Evolutionary conservation across 371 early-diverging fungal species (phyloP).

Genomic region (Syncephalastrum monosporum): DNA sequence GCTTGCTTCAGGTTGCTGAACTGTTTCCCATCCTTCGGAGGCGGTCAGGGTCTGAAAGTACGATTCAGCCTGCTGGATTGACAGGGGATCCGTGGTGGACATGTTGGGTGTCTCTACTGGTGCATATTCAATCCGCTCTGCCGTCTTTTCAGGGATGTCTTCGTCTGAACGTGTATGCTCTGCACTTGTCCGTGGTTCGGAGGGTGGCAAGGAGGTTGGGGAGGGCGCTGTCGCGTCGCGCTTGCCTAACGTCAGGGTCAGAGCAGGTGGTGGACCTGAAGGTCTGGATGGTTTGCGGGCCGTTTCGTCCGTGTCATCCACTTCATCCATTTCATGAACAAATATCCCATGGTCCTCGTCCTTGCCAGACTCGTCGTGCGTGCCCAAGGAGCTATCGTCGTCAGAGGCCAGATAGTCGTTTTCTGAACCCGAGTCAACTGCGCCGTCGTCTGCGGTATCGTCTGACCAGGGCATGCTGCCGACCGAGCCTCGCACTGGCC

Average conservation of each 20-base stretch:
- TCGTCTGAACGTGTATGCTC: neutral
- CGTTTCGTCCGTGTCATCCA: conserved; percentile 27
- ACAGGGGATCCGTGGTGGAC: conserved; percentile 24
- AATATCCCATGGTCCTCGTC: conserved; percentile 44
- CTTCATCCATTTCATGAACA: conserved; percentile 26
- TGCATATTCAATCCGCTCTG: neutral
- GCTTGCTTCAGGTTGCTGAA: conserved; percentile 23
- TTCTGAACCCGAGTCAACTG: neutral
- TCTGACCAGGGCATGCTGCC: neutral
- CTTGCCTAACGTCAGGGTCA: neutral
- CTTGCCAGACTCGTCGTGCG: too few relatives aligned
- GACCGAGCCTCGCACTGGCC: conserved; percentile 26
- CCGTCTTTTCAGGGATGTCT: neutral
- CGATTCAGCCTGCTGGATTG: conserved; percentile 20
- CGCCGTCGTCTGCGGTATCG: neutral
- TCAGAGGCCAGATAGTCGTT: conserved; percentile 18
- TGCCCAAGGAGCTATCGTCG: conserved; percentile 14
- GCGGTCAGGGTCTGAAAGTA: conserved; percentile 24
- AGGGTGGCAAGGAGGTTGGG: too few relatives aligned
- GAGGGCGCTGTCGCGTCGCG: too few relatives aligned
- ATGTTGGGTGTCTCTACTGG: neutral
- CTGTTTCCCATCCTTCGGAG: conserved; percentile 4
- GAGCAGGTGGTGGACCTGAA: neutral
- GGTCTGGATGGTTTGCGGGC: neutral
- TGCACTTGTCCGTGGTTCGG: conserved; percentile 2